Percentiles rank a stretch among this genome's conserved stretches.
phyloP scores from a whole-genome alignment of 192 early-diverging fungal genomes.

The Lobosporangium transversale region DNA sequence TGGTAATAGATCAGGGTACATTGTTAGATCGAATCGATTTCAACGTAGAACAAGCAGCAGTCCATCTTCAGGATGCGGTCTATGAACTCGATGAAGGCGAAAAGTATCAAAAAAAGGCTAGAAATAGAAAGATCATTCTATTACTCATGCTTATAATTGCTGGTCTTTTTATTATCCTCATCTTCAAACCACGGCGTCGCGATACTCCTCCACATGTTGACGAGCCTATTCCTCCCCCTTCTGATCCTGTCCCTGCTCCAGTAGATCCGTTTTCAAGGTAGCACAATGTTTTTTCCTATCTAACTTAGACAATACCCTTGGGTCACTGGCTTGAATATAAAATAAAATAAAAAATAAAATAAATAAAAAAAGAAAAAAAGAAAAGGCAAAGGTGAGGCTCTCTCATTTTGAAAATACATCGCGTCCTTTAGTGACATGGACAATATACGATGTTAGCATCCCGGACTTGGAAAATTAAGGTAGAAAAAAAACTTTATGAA shows the following conservation, averaged over 20 bases:
- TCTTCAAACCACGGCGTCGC: slow-evolving; percentile 66
- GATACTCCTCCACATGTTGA: slow-evolving; percentile 2
- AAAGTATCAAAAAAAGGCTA: slow-evolving; percentile 81
- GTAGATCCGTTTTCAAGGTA: not conserved
- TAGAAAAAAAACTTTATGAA: too few relatives aligned
- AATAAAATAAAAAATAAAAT: too few relatives aligned
- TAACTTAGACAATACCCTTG: too few relatives aligned
- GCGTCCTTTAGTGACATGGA: too few relatives aligned
- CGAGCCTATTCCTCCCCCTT: not conserved
- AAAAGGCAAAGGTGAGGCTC: too few relatives aligned
- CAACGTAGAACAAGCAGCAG: slow-evolving; percentile 88
- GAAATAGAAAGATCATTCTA: slow-evolving; percentile 87
- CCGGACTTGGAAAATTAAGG: too few relatives aligned
- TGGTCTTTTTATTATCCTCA: slow-evolving; percentile 81
- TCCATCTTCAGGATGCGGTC: slow-evolving; percentile 85
- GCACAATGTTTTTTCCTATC: too few relatives aligned
- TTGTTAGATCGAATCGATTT: slow-evolving; percentile 97
- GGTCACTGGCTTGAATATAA: too few relatives aligned
- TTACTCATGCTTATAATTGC: slow-evolving; percentile 80
- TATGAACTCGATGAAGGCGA: slow-evolving; percentile 85
- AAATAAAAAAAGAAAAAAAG: too few relatives aligned
- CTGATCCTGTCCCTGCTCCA: not conserved
- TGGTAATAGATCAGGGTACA: slow-evolving; percentile 98
- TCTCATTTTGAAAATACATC: too few relatives aligned
- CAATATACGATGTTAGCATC: too few relatives aligned